Base-by-base conservation (phyloP, 805 yeast genomes). In the Candida germanica region DNA sequence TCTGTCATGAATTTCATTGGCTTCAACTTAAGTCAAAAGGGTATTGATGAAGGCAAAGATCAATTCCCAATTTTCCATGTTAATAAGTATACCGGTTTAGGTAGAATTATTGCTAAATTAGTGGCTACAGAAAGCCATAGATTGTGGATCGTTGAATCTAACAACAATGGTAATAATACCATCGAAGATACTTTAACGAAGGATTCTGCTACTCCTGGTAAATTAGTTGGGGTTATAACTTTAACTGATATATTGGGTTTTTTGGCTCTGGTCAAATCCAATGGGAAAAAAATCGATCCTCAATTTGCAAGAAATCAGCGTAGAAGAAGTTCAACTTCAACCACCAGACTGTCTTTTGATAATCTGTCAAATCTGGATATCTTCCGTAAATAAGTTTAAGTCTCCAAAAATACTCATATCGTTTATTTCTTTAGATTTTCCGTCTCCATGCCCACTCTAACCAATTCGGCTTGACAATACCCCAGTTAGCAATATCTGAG, bases 21-120 rank as follows among this genome's bases (percentile, higher is more conserved):
- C 10, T 83, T 88, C 44, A 88, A 89, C 42, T 73, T 93, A 45
- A 82, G 84, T 46, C 81, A 82, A 37, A 80, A 96, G 54, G 98
- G 98, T 14, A 71, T 91, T 21, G 94, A 83, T 52, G 89, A 88
- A 54, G 96, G 96, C 35, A 88, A 89, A 60, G 98, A 91, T 65
- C 87, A 94, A 27, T 91, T 83, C 71, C 98, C 98, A 12, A 91
- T 93, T 26, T 91, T 91, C 73, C 95, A 91, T 58, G 96, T 91
- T 17, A 82, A 86, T 44, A 77, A 79, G 42, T 73, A 75, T 26
- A 79, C 94, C 7, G 80, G 93, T 0, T 70, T 93, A 33, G 95
- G 87, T 22, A 76, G 96, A 58, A 87, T 94, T 6, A 75, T 93
- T 53, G 98, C 98, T 22, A 91, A 93, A 58, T 69, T 91, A 48